Base-by-base conservation (phyloP, 805 yeast species). In the Clavispora carvajalis region DNA sequence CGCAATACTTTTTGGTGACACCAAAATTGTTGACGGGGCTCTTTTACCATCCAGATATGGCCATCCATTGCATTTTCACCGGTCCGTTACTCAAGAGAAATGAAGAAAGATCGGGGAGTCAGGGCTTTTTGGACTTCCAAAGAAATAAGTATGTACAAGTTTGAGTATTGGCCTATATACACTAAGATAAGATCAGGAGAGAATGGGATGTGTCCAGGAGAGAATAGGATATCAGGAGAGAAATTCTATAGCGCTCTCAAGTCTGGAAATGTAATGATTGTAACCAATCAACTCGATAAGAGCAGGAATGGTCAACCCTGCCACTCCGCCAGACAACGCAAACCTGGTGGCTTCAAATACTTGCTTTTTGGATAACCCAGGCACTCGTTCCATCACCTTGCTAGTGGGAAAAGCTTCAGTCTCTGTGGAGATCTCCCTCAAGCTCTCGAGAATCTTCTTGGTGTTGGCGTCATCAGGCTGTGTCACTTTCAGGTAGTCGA, bases 1-100 rank as follows among this genome's bases (percentile, higher is more conserved):
- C 95, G 2, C 99, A 93, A 56, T 91, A 89, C 58, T 89, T 93
- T 56, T 69, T 93, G 56, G 86, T 93, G 30, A 93, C 98, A 0
- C 99, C 99, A 0, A 93, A 93, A 61, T 68, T 91, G 43, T 67
- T 91, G 46, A 81, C 93, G 0, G 82, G 83, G 33, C 66, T 93
- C 37, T 77, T 79, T 51, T 89, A 88, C 56, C 85, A 85, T 48
- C 77, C 77, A 13, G 77, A 77, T 43, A 87, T 91, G 95, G 76
- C 80, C 44, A 77, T 91, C 3, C 95, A 86, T 58, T 86, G 95
- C 66, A 89, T 91, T 33, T 68, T 60, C 38, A 65, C 72, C 1
- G 73, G 73, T 3, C 65, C 68, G 4, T 51, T 55, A 19, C 39
- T 50, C 38, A 34, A 40, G 25, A 34, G 19, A 23, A 39, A 43